phyloP scores from a whole-genome alignment of 2,329 filamentous ascomycete species.

The Dactylonectria macrodidyma region DNA sequence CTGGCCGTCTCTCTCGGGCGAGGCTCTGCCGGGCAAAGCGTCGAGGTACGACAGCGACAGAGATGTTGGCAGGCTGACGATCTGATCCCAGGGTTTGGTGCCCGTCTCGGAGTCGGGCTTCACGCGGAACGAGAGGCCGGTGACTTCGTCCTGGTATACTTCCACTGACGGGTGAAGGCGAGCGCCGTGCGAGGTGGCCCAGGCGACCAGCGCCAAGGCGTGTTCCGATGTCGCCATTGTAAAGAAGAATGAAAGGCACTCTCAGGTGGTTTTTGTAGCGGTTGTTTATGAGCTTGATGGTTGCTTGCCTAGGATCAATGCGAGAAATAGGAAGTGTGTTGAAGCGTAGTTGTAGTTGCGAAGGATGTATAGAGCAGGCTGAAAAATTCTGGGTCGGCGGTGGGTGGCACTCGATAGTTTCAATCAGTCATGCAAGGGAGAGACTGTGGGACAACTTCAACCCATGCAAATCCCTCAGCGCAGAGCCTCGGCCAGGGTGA shows the following conservation, averaged over 20 bases:
- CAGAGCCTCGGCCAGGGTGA: too few relatives aligned
- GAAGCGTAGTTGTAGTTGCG: too few relatives aligned
- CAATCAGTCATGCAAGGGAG: too few relatives aligned
- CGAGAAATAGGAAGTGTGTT: too few relatives aligned
- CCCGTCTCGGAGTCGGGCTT: conserved; percentile 48
- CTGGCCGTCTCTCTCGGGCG: conserved; percentile 46
- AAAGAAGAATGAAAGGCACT: not conserved
- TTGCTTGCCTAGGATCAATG: too few relatives aligned
- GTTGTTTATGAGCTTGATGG: too few relatives aligned
- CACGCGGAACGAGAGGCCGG: conserved; percentile 70
- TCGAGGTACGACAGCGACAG: conserved; percentile 73
- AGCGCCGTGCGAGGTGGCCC: conserved; percentile 64
- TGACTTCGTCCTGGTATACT: conserved; percentile 65
- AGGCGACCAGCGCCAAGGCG: conserved; percentile 59
- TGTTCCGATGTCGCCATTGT: conserved; percentile 36
- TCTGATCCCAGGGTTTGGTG: conserved; percentile 56
- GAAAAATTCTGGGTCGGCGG: too few relatives aligned
- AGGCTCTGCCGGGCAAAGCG: conserved; percentile 58
- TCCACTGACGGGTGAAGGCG: conserved; percentile 66
- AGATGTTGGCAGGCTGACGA: conserved; percentile 67
- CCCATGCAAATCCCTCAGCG: too few relatives aligned
- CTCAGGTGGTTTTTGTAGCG: not conserved
- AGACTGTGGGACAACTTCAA: too few relatives aligned
- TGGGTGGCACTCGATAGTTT: too few relatives aligned
- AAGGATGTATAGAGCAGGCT: too few relatives aligned